Evolutionary conservation across 2,329 filamentous ascomycete genomes (phyloP).

Genomic region (Alternaria alternata): DNA sequence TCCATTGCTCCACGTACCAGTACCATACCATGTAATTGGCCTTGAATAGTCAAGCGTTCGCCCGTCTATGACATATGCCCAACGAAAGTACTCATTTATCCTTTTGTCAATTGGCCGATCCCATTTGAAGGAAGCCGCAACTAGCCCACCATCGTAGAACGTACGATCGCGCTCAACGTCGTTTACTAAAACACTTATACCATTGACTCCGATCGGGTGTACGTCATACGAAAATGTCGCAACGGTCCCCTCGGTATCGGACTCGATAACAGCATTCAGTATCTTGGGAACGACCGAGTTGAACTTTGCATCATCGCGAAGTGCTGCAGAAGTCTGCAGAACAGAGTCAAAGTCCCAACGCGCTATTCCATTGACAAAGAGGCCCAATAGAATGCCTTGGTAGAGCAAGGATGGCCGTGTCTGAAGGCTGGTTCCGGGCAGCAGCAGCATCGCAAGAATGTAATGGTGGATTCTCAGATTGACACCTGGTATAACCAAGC

Average conservation of each 20-base stretch:
- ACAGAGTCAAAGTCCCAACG: constrained; percentile 62
- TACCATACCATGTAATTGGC: constrained; percentile 34
- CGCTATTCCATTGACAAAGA: constrained; percentile 49
- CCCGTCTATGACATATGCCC: constrained; percentile 42
- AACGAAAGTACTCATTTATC: constrained; percentile 47
- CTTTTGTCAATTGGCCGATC: constrained; percentile 51
- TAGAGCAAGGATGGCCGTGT: constrained; percentile 47
- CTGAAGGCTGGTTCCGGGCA: constrained; percentile 48
- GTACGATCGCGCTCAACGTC: constrained; percentile 73
- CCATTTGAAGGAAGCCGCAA: constrained; percentile 33
- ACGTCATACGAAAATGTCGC: constrained; percentile 65
- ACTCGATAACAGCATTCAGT: constrained; percentile 25
- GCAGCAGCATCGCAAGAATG: constrained; percentile 44
- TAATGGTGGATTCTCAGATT: constrained; percentile 86
- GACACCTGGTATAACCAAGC: constrained; percentile 75
- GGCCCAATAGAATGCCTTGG: constrained; percentile 47
- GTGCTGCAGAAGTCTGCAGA: constrained; percentile 77
- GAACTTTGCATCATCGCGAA: constrained; percentile 64
- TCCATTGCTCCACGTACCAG: constrained; percentile 44
- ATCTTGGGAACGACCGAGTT: constrained; percentile 67
- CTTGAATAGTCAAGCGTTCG: constrained; percentile 45
- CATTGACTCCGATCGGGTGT: constrained; percentile 65
- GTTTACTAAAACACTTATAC: constrained; percentile 81
- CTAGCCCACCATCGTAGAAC: constrained; percentile 33
- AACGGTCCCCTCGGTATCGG: constrained; percentile 57